Evolutionary conservation across 2,329 filamentous ascomycete genomes (phyloP), one percentile per base, ranked within the genome.

Genomic region (Trichoderma pleuroti): DNA sequence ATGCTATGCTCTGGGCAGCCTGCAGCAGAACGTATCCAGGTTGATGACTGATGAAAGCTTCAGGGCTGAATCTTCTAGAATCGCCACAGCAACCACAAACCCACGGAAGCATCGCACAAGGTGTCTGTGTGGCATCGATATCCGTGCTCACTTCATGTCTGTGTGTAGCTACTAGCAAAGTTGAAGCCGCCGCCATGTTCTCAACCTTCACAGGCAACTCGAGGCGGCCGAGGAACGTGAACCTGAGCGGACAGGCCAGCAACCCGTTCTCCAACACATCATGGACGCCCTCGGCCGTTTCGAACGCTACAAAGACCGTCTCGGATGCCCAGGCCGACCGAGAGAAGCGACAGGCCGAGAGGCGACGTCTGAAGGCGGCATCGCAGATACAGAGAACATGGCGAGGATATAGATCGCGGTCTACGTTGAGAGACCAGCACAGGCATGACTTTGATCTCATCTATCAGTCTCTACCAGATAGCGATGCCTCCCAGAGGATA

Each of bases 201-300:
- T 91, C 92, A 72, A 94, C 92, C 68, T 99, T 99, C 83, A 96
- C 93, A 28, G 96, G 96, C 76, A 93, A 84, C 81, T 93, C 93
- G 76, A 91, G 93, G 77, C 92, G 93, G 75, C 91, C 92, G 72
- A 91, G 96, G 74, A 94, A 98, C 80, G 93, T 98, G 79, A 98
- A 98, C 82, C 90, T 99, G 72, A 96, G 93, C 74, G 96, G 94
- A 73, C 91, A 94, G 75, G 89, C 88, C 74, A 85, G 85, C 64
- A 97, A 97, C 77, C 93, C 94, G 4, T 97, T 96, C 80, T 90
- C 87, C 72, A 88, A 88, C 74, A 86, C 86, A 36, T 84, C 85
- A 54, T 88, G 89, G 85, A 83, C 83, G 18, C 84, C 87, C 5
- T 82, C 86, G 14, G 85, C 85, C 9, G 86, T 86, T 18, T 85